A percentile compares a stretch with the other conserved stretches of the same genome.
These are phyloP conservation scores for Fusarium sublunatum DNA, from an alignment of 2,329 filamentous ascomycete species.

Conservation along the genomic window DNA sequence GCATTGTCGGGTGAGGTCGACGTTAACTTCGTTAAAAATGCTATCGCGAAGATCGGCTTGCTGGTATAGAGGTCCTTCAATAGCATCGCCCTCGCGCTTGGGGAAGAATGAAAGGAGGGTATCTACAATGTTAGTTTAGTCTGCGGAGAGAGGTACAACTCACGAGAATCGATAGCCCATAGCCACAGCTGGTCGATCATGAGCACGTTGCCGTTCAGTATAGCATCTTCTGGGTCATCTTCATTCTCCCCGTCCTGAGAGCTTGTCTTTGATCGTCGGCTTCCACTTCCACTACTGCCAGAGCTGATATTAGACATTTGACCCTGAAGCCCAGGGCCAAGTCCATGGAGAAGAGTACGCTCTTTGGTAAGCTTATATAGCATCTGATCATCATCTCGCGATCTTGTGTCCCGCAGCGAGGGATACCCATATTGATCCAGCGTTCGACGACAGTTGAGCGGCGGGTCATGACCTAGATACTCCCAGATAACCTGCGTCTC, in stretches of 20 bases:
- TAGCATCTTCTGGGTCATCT: constrained; percentile 50
- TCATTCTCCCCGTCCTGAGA: constrained; percentile 50
- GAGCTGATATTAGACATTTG: constrained; percentile 48
- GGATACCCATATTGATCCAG: constrained; percentile 74
- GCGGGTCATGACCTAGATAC: constrained; percentile 69
- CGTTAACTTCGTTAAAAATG: constrained; percentile 74
- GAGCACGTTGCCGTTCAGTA: constrained; percentile 67
- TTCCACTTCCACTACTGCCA: constrained; percentile 44
- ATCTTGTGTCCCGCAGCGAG: constrained; percentile 68
- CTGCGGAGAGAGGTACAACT: constrained; percentile 24
- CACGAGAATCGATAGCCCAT: constrained; percentile 66
- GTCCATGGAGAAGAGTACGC: constrained; percentile 42
- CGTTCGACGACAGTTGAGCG: constrained; percentile 70
- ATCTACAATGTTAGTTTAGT: constrained; percentile 47
- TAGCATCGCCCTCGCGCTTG: constrained; percentile 64
- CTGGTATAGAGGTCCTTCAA: constrained; percentile 66
- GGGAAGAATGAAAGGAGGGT: constrained; percentile 67
- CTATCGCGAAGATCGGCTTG: constrained; percentile 72
- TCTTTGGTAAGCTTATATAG: constrained; percentile 72
- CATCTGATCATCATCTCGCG: constrained; percentile 74
- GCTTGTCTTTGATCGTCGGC: constrained; percentile 43
- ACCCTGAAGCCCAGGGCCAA: constrained; percentile 43
- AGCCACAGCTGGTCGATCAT: constrained; percentile 77
- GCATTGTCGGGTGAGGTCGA: constrained; percentile 70
- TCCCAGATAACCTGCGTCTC: constrained; percentile 72